Evolutionary conservation across 129 eudicot genomes (phyloP).

Genomic region (Mikania micrantha): DNA sequence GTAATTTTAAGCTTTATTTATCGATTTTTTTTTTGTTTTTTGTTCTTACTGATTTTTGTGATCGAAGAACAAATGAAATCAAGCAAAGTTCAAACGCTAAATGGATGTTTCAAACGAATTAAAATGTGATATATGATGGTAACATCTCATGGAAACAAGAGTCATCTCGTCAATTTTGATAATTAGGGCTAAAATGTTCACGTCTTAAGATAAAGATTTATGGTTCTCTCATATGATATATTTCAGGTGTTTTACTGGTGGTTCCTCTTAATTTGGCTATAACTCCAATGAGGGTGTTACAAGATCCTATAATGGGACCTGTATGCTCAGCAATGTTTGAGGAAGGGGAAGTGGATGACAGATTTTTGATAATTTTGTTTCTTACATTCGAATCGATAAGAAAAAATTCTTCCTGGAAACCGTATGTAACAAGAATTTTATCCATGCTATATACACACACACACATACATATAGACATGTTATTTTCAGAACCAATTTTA

Average conservation of each 20-base stretch:
- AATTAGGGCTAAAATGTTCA: background rate
- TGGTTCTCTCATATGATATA: background rate
- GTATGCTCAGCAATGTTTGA: constrained; percentile 72
- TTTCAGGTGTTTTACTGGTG: constrained; percentile 67
- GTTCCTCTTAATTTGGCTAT: constrained; percentile 91
- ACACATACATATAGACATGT: too few relatives aligned
- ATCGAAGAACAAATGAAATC: background rate
- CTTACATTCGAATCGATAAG: constrained; percentile 70
- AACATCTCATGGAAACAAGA: background rate
- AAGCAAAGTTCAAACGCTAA: background rate
- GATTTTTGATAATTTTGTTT: constrained; percentile 71
- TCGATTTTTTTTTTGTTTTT: background rate
- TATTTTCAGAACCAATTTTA: background rate
- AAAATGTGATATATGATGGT: background rate
- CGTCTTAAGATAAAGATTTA: background rate
- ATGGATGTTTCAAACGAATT: background rate
- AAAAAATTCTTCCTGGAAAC: constrained; percentile 88
- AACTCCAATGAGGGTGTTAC: constrained; percentile 93
- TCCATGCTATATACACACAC: background rate
- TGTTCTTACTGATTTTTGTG: background rate
- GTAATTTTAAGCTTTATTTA: constrained; percentile 24
- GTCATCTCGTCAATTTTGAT: background rate
- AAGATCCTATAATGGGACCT: constrained; percentile 93
- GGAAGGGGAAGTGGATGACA: constrained; percentile 91
- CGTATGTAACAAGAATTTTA: constrained; percentile 45